phyloP scores from a whole-genome alignment of 345 rosid species.

The Eucalyptus grandis region DNA sequence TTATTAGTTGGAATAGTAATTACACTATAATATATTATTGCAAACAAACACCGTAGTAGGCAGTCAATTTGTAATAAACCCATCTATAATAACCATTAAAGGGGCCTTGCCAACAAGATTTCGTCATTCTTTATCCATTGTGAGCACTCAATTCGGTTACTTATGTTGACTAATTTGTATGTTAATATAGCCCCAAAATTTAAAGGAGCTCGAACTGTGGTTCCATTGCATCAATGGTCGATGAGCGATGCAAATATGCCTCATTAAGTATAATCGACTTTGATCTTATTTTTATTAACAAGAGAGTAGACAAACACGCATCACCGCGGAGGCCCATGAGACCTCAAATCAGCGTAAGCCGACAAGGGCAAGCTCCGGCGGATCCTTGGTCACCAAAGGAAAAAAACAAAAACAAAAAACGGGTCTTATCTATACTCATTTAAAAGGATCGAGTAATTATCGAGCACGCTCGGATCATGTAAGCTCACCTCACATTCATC shows the following conservation, averaged over 20 bases:
- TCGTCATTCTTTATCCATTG: accelerated
- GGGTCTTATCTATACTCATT: neutral
- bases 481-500: neutral
- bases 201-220: neutral
- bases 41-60: neutral
- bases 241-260: neutral
- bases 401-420: neutral
- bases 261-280: neutral
- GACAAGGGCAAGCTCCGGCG: too few relatives aligned
- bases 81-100: neutral
- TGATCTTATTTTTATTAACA: neutral
- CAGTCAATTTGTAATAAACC: neutral
- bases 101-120: neutral
- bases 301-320: neutral
- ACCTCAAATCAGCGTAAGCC: too few relatives aligned
- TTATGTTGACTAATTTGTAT: neutral
- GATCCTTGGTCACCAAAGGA: neutral
- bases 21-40: neutral
- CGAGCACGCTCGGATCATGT: neutral
- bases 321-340: too few relatives aligned
- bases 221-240: neutral
- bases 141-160: neutral
- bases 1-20: neutral
- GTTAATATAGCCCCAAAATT: neutral
- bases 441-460: neutral